These are phyloP conservation scores for Microsporum audouinii DNA, from an alignment of 2,329 filamentous ascomycete genomes.

Conservation along the genomic window DNA sequence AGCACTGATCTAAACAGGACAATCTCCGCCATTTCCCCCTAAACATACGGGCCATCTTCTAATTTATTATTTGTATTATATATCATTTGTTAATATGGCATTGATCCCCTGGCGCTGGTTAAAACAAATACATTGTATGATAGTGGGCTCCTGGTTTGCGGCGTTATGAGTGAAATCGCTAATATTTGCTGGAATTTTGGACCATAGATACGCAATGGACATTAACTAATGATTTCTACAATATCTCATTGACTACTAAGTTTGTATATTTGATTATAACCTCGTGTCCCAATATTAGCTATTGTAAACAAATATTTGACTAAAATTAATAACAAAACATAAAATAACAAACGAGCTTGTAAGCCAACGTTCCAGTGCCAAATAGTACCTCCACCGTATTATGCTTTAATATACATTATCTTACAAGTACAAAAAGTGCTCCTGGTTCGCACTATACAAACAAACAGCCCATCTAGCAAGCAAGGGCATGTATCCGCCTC, in stretches of 20 bases:
- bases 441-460: background rate
- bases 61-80: background rate
- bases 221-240: background rate
- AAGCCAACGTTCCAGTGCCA: background rate
- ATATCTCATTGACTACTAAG: background rate
- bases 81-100: background rate
- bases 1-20: constrained; percentile 51
- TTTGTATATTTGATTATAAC: background rate
- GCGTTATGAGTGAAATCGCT: background rate
- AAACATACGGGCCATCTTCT: background rate
- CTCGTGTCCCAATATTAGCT: background rate
- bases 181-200: background rate
- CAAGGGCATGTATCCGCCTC: background rate
- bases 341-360: background rate
- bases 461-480: background rate
- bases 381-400: background rate
- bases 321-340: background rate
- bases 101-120: background rate
- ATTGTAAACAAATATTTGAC: background rate
- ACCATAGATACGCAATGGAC: background rate
- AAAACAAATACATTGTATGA: background rate
- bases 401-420: background rate
- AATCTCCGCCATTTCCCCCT: background rate
- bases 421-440: background rate
- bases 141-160: background rate